phyloP scores from a whole-genome alignment of 768 basidiomycete species.

The Phylloporus sp. region DNA sequence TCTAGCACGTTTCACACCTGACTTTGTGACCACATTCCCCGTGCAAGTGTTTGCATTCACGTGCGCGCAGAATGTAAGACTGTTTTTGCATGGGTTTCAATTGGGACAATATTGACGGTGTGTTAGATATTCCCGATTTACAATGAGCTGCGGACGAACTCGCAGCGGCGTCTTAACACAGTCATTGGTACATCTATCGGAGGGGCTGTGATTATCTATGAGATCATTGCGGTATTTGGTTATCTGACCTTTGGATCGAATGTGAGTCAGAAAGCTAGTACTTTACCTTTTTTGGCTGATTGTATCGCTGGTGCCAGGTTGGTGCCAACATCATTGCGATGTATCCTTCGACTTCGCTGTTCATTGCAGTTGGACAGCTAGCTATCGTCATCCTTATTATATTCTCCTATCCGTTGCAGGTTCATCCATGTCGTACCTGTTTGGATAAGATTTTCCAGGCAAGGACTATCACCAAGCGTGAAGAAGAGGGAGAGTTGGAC shows the following conservation, averaged over 20 bases:
- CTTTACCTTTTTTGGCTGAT: constrained; percentile 1
- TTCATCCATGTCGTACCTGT: constrained; percentile 89
- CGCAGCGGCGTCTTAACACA: constrained; percentile 80
- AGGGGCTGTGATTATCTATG: constrained; percentile 77
- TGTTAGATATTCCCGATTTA: constrained; percentile 85
- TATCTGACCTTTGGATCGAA: constrained; percentile 92
- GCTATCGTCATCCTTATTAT: constrained; percentile 89
- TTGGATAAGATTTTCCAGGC: constrained; percentile 83
- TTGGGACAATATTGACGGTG: constrained; percentile 2
- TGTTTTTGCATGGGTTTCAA: constrained; percentile 4
- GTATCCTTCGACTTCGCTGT: constrained; percentile 86
- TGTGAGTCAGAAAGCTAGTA: constrained; percentile 37
- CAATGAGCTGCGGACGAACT: constrained; percentile 83
- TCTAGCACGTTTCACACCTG: constrained; percentile 69
- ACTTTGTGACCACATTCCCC: constrained; percentile 82
- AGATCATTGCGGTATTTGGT: constrained; percentile 82
- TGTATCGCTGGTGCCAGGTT: constrained; percentile 44
- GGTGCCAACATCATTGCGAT: constrained; percentile 93
- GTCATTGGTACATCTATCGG: constrained; percentile 88
- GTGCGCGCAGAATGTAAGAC: constrained; percentile 84
- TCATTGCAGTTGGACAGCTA: constrained; percentile 89
- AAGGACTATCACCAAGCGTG: constrained; percentile 37
- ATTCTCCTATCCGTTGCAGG: constrained; percentile 92
- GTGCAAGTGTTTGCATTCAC: constrained; percentile 93
- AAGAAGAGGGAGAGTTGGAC: constrained; percentile 28